Evolutionary conservation across 495 filamentous ascomycete genomes (phyloP), one percentile per base, ranked within the genome.

Genomic region (Pyrenula aspistea): DNA sequence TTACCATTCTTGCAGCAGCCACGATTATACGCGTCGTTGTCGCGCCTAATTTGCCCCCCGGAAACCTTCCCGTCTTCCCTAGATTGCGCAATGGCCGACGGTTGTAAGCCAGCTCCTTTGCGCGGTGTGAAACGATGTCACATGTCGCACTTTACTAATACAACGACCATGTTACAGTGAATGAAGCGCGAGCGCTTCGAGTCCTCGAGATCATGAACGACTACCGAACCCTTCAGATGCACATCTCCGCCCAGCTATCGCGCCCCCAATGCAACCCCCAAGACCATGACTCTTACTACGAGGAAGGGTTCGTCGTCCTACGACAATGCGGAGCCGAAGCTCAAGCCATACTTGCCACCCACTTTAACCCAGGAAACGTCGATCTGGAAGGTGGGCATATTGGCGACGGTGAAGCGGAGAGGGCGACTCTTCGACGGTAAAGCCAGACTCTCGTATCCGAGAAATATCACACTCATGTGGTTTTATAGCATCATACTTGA

Each of bases 121-220:
- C 4, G 31, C 31, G 31, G 31, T 20, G 59, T 53, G 22, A 25
- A 24, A 25, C 49, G 55, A 57, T 51, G 53, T 20, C 12, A 50
- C 56, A 42, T 42, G 4, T 4, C 15, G 31, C 31, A 42, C 15
- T 42, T 15, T 42, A 15, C 31, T 42, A 42, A 42, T 42, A 42
- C 15, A 4, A 42, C 4, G 8, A 15, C 15, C 22, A 22, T 53
- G 23, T 59, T 62, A 47, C 66, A 95, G 90, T 94, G 59, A 95
- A 96, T 71, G 81, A 90, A 61, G 85, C 84, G 63, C 86, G 90
- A 66, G 84, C 86, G 58, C 75, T 83, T 64, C 84, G 91, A 67
- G 81, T 96, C 65, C 83, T 86, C 65, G 87, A 95, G 68, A 75
- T 95, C 57, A 86, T 94, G 62, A 78, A 80, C 63, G 90, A 95